Conservation (phyloP, 192 early-diverging fungal genomes). For the Rhizoclosmatium globosum region DNA sequence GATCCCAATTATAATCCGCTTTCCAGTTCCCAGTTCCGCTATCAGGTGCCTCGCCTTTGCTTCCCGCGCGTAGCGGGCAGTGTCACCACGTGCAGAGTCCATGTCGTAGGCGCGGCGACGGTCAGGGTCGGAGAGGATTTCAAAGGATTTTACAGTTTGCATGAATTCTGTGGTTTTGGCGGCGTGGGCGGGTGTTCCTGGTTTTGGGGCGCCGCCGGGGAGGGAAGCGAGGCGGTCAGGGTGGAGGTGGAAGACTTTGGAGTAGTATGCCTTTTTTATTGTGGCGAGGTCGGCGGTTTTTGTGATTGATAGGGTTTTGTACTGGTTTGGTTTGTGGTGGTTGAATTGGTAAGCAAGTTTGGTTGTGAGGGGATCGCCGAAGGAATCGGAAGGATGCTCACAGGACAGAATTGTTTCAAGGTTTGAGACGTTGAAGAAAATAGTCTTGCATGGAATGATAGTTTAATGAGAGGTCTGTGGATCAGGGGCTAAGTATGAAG, state of each 20-base stretch:
- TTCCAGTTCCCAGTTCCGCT: too few relatives aligned
- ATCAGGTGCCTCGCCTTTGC: background rate
- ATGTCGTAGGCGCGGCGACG: constrained; percentile 9
- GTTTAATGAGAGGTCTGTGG: too few relatives aligned
- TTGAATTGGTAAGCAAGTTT: background rate
- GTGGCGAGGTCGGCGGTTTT: background rate
- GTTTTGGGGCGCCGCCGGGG: constrained; percentile 18
- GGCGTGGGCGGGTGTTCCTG: constrained; percentile 43
- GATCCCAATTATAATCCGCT: constrained; percentile 19
- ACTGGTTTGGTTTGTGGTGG: background rate
- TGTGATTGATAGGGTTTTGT: constrained; percentile 21
- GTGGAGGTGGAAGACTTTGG: constrained; percentile 70
- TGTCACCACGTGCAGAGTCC: constrained; percentile 14
- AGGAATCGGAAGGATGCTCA: background rate
- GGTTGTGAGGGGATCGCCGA: background rate
- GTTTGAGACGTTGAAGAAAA: too few relatives aligned
- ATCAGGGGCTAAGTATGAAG: too few relatives aligned
- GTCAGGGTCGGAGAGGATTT: constrained; percentile 54
- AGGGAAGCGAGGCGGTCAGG: constrained; percentile 64
- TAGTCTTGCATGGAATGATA: too few relatives aligned
- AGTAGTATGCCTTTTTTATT: constrained; percentile 85
- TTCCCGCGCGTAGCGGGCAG: constrained; percentile 1
- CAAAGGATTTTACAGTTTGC: constrained; percentile 72
- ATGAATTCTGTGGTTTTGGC: constrained; percentile 59
- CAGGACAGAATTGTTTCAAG: background rate